phyloP scores from a whole-genome alignment of 805 yeast species.

The Wickerhamiella azymoides region DNA sequence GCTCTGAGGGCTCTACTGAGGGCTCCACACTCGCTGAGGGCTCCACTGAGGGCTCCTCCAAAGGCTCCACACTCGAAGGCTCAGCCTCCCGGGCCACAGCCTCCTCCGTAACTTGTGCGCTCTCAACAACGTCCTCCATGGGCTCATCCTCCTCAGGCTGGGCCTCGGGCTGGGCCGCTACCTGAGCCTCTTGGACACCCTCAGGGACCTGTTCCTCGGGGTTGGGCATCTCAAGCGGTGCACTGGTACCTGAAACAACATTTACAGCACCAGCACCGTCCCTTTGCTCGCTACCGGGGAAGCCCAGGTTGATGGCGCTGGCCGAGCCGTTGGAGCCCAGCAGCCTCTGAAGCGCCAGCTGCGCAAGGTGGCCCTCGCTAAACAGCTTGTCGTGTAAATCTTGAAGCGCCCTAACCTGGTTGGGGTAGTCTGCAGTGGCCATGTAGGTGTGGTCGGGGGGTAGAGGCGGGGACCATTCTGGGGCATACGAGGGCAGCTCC shows the following conservation, averaged over 20 bases:
- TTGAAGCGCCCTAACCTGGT: constrained; percentile 54
- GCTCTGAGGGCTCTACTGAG: background rate
- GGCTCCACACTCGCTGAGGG: background rate
- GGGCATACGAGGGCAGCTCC: constrained; percentile 21
- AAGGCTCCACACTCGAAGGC: too few relatives aligned
- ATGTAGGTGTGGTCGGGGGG: constrained; percentile 92
- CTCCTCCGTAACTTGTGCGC: background rate
- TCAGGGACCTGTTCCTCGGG: background rate
- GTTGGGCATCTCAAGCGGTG: background rate
- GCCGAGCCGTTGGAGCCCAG: constrained; percentile 23
- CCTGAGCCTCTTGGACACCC: too few relatives aligned
- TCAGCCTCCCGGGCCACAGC: background rate
- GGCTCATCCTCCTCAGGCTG: background rate
- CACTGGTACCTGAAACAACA: background rate
- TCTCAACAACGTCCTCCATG: background rate
- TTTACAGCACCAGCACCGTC: background rate
- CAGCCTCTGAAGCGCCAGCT: constrained; percentile 55
- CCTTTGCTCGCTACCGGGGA: background rate
- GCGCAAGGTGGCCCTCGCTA: constrained; percentile 70
- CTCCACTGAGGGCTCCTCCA: background rate
- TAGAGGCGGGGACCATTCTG: constrained; percentile 67
- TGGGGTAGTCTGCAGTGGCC: constrained; percentile 55
- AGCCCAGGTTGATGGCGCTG: constrained; percentile 13
- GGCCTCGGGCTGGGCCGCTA: too few relatives aligned
- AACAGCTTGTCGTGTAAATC: constrained; percentile 57